phyloP scores from a whole-genome alignment of 2,329 filamentous ascomycete species.

The Fusarium temperatum region DNA sequence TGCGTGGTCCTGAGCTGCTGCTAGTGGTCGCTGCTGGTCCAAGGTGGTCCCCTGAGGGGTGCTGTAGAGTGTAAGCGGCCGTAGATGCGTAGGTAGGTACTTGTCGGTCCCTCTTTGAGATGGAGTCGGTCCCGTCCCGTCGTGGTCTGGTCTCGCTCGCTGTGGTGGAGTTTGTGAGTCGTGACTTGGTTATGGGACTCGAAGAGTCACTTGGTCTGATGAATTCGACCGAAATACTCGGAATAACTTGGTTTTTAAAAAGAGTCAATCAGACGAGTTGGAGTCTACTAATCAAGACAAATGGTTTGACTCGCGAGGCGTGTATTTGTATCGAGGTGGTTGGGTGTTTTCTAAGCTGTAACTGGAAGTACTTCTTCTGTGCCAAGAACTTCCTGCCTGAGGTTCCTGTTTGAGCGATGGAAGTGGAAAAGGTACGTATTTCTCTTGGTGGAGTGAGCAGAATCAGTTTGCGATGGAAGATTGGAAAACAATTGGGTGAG shows the following conservation, averaged over 20 bases:
- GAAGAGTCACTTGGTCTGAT: constrained; percentile 33
- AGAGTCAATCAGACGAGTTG: constrained; percentile 17
- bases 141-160: constrained; percentile 14
- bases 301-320: constrained; percentile 35
- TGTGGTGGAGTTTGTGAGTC: constrained; percentile 23
- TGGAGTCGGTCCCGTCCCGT: constrained; percentile 28
- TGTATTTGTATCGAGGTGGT: constrained; percentile 35
- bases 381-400: constrained; percentile 31
- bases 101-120: constrained; percentile 25
- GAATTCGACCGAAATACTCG: constrained; percentile 13
- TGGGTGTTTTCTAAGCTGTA: constrained; percentile 28
- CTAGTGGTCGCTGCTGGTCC: constrained; percentile 35
- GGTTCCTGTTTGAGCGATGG: not conserved
- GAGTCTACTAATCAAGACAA: constrained; percentile 20
- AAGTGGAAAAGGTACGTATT: constrained; percentile 8
- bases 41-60: constrained; percentile 37
- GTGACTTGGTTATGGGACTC: constrained; percentile 34
- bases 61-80: constrained; percentile 26
- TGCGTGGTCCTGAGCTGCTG: constrained; percentile 31
- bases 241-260: constrained; percentile 7
- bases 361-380: constrained; percentile 10
- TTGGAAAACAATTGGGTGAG: constrained; percentile 12
- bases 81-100: constrained; percentile 17
- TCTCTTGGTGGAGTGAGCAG: constrained; percentile 8
- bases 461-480: not conserved